These are phyloP conservation scores for Colletotrichum siamense DNA, from an alignment of 2,329 filamentous ascomycete species.

Conservation along the genomic window DNA sequence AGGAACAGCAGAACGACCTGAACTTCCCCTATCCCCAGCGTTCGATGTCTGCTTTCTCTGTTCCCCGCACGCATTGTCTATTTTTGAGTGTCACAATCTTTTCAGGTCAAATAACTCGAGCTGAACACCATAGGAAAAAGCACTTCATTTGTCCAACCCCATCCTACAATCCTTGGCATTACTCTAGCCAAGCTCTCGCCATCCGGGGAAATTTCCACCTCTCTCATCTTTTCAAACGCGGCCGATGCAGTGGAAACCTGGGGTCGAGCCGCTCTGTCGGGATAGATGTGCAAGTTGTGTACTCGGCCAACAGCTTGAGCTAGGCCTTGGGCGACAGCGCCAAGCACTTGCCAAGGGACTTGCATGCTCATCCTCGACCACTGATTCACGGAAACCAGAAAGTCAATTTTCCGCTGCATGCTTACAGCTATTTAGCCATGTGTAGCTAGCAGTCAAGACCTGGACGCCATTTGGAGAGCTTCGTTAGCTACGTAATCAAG, in stretches of 20 bases:
- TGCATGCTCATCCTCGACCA: neutral
- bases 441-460: neutral
- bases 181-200: neutral
- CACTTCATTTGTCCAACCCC: neutral
- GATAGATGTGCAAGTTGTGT: neutral
- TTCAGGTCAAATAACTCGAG: neutral
- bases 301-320: neutral
- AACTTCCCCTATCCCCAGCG: accelerated
- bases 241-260: neutral
- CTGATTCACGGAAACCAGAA: constrained; percentile 16
- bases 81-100: accelerated
- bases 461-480: neutral
- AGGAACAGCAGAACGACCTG: neutral
- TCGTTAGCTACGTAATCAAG: constrained; percentile 6
- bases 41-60: neutral
- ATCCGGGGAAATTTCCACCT: neutral
- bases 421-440: neutral
- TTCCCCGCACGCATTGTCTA: neutral
- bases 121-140: neutral
- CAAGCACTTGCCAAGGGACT: constrained; percentile 16
- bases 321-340: neutral
- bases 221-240: neutral
- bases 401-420: constrained; percentile 12
- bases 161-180: neutral
- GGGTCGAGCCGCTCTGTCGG: neutral